Conservation (phyloP, 768 basidiomycete species). For the Vishniacozyma victoriae region DNA sequence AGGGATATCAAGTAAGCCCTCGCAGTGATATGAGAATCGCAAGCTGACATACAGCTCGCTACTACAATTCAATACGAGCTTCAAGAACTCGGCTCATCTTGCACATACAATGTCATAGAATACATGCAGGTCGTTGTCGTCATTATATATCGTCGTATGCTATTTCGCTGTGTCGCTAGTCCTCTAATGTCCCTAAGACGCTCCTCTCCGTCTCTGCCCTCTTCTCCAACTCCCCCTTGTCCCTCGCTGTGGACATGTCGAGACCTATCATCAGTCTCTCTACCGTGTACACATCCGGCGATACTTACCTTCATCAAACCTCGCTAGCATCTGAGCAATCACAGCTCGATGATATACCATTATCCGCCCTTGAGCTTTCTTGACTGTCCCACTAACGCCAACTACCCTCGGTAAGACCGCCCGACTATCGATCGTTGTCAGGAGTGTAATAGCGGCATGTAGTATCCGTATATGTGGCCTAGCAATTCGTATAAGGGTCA, state of each 20-base stretch:
- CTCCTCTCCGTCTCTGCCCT: conserved; percentile 9
- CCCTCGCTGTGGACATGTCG: too few species aligned
- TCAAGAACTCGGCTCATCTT: conserved; percentile 48
- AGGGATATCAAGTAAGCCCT: conserved; percentile 65
- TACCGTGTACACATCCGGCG: not conserved
- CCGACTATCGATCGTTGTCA: conserved; percentile 54
- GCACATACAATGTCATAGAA: not conserved
- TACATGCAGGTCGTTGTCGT: too few species aligned
- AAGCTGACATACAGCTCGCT: conserved; percentile 57
- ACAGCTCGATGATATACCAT: conserved; percentile 32
- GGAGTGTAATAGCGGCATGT: conserved; percentile 70
- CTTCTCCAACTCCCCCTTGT: not conserved
- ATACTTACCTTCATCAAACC: too few species aligned
- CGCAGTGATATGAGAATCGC: not conserved
- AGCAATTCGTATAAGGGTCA: conserved; percentile 79
- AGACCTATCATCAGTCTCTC: not conserved
- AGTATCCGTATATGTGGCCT: conserved; percentile 72
- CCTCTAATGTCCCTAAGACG: conserved; percentile 7
- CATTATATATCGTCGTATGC: too few species aligned
- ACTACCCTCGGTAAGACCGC: conserved; percentile 68
- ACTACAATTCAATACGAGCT: conserved; percentile 89
- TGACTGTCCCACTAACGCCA: conserved; percentile 80
- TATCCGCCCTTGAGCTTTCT: conserved; percentile 59
- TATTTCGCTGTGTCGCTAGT: too few species aligned
- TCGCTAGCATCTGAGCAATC: conserved; percentile 17